Base-by-base conservation (phyloP, 139 green algal genomes). In the Zygnema cylindricum region DNA sequence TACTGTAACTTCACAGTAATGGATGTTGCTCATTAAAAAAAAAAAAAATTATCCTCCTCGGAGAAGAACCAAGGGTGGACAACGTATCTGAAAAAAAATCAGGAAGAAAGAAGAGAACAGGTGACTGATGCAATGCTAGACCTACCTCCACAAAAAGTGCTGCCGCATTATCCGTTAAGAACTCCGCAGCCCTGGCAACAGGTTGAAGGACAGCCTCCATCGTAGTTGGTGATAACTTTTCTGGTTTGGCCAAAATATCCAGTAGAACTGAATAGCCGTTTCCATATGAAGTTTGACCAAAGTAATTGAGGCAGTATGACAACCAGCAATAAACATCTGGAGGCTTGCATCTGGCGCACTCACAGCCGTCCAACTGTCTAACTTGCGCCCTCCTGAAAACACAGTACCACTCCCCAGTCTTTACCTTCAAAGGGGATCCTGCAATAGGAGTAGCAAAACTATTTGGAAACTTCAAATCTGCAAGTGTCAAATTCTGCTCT, bases 271-370 rank as follows among this genome's bases (percentile, higher is more conserved):
- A 38, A 88, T 81, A 91, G 32, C 86, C 86, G 39, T 88, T 81
- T 30, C 86, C 86, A 43, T 88, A 91, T 41, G 35, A 21, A 2
- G 43, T 81, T 63, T 91, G 41, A 0, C 86, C 85, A 88, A 94
- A 93, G 55, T 79, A 82, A 82, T 94, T 93, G 69, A 93, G 16
- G 22, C 91, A 84, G 30, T 86, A 75, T n/a, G 81, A 69, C 1
- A 88, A 69, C 89, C 85, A 92, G 55, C 32, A 82, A 43, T 77
- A 90, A 7, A 42, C 69, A 0, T 1, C 36, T 16, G 49, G 77
- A 21, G 82, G 85, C 42, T 11, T 69, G 35, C 83, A 88, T 39
- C 35, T 40, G 30, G 22, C 30, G 75, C 84, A 89, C 25, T n/a
- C 25, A 49, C 84, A 89, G 33, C 32, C 84, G 3, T 36, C 23